Evolutionary conservation across 768 basidiomycete species (phyloP).

Genomic region (Nevesoporus exiguus): DNA sequence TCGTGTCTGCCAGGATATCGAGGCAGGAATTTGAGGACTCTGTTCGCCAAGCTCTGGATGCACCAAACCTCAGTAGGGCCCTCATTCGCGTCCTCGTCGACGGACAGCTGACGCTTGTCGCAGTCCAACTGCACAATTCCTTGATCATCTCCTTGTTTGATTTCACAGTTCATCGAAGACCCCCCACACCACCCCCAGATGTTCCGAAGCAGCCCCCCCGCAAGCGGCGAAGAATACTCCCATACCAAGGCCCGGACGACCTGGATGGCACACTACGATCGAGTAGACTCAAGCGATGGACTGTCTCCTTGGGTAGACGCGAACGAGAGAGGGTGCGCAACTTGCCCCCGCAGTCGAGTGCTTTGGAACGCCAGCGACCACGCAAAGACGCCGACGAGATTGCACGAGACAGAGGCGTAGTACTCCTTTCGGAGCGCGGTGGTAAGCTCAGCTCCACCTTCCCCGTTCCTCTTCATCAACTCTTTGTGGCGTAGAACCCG

Average conservation of each 20-base stretch:
- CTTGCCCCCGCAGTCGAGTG: conserved; percentile 44
- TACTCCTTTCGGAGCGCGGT: conserved; percentile 60
- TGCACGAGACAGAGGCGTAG: conserved; percentile 63
- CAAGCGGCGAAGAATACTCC: conserved; percentile 63
- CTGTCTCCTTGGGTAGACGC: conserved; percentile 63
- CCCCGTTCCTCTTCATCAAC: neutral
- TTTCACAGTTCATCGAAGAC: conserved; percentile 67
- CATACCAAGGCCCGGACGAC: conserved; percentile 70
- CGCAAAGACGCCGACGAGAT: conserved; percentile 63
- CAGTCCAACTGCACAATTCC: conserved; percentile 80
- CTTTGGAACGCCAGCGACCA: conserved; percentile 43
- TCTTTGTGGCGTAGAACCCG: conserved; percentile 45
- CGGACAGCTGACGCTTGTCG: conserved; percentile 9
- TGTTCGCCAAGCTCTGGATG: conserved; percentile 58
- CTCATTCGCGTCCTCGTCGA: neutral
- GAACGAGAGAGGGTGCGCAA: conserved; percentile 69
- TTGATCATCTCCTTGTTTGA: conserved; percentile 82
- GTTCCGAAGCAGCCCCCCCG: conserved; percentile 59
- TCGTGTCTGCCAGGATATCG: conserved; percentile 65
- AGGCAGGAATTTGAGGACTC: conserved; percentile 74
- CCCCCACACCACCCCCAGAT: conserved; percentile 61
- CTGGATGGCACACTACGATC: conserved; percentile 56
- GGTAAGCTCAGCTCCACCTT: conserved; percentile 37
- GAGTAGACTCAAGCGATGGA: conserved; percentile 67
- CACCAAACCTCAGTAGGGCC: conserved; percentile 48